Conservation (phyloP, 169 alveolate species). For the Fabrea salina region DNA sequence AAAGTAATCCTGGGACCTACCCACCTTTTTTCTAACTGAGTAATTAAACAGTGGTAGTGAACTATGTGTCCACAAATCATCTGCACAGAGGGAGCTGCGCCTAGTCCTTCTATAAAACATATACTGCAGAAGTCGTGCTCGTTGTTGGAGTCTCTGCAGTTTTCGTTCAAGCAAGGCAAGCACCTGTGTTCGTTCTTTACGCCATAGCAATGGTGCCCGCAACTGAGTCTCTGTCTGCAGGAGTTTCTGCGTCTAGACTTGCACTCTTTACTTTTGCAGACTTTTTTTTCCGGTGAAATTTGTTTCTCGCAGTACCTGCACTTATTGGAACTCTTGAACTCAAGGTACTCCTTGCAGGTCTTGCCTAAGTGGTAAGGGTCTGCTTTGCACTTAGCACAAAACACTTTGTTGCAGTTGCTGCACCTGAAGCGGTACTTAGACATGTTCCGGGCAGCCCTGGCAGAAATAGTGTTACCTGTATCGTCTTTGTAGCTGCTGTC, state of each 20-base stretch:
- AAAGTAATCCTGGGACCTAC: conserved; percentile 73
- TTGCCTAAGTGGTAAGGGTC: conserved; percentile 82
- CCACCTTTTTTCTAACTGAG: conserved; percentile 69
- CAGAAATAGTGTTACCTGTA: conserved; percentile 36
- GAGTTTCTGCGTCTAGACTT: conserved; percentile 46
- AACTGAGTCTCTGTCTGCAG: conserved; percentile 66
- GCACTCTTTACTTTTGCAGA: conserved; percentile 70
- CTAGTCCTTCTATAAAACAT: conserved; percentile 79
- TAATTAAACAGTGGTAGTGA: conserved; percentile 72
- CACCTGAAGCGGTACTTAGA: conserved; percentile 54
- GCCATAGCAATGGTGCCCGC: conserved; percentile 84
- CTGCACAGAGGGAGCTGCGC: conserved; percentile 64
- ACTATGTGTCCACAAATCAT: conserved; percentile 66
- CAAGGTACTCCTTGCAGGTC: conserved; percentile 71
- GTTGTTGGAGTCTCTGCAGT: conserved; percentile 59
- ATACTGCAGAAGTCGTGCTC: conserved; percentile 75
- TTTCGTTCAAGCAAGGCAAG: conserved; percentile 70
- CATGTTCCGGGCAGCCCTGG: conserved; percentile 63
- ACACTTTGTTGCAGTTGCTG: conserved; percentile 55
- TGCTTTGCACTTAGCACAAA: conserved; percentile 66
- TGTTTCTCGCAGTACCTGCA: conserved; percentile 70
- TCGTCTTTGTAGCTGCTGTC: conserved; percentile 37
- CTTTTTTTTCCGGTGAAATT: conserved; percentile 49
- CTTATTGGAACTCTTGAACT: conserved; percentile 41
- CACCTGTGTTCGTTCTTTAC: conserved; percentile 68